Conservation (phyloP, 306 rosid genomes). For the Erythrophleum fordii region DNA sequence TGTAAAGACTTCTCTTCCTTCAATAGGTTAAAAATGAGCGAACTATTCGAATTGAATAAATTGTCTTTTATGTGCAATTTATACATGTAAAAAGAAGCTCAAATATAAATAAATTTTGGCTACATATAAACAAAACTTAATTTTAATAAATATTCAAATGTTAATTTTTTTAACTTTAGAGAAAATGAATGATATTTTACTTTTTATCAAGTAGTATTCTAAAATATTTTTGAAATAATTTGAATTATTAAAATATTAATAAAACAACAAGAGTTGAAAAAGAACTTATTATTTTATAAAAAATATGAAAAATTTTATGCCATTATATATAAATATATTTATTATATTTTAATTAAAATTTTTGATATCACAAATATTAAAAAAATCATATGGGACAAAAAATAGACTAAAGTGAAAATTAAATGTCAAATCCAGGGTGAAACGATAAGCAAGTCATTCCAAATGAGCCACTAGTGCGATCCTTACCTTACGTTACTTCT, state of each 20-base stretch:
- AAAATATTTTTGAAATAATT: no score
- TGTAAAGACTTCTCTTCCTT: background rate
- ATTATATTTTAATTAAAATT: background rate
- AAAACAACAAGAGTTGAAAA: no score
- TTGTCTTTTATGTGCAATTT: background rate
- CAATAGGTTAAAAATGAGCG: background rate
- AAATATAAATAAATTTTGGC: background rate
- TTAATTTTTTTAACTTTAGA: background rate
- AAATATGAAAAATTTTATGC: no score
- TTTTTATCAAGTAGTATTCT: no score
- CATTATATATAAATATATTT: no score
- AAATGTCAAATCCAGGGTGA: background rate
- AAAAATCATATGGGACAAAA: no score
- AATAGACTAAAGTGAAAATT: background rate
- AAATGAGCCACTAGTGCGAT: background rate
- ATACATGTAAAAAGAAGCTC: background rate
- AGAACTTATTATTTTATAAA: no score
- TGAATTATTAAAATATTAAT: no score
- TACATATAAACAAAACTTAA: background rate
- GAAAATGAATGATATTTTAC: background rate
- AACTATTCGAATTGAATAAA: background rate
- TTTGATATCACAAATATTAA: no score
- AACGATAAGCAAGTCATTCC: background rate
- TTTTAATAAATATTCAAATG: background rate
- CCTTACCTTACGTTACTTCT: background rate